Base-by-base conservation (phyloP, 2,329 filamentous ascomycete species). In the Thelonectria rubi region DNA sequence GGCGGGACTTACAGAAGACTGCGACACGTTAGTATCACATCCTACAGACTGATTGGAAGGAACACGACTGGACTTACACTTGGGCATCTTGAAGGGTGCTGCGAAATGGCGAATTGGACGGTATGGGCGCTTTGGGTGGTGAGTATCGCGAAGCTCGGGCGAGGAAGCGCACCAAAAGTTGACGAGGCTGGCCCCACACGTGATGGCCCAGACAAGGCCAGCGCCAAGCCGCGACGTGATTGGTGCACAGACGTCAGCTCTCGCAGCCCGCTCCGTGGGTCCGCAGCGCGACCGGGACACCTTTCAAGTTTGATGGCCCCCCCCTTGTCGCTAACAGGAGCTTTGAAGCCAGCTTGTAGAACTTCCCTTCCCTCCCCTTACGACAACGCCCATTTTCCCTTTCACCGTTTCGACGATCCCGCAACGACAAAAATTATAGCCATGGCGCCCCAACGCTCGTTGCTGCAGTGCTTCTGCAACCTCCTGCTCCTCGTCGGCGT, bases 41-140 rank as follows among this genome's bases (percentile, higher is more conserved):
- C 18, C 3, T 18, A 34, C 30, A 24, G 56, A 53, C 9, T 40
- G 9, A 14, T 32, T 39, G 63, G 64, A 47, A 51, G 46, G 24
- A 65, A 62, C 26, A 18, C 32, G 24, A 17, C 17, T 47, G 2
- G 7, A 85, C 90, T 86, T 86, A 94, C 93, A 95, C 86, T 94
- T 94, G 62, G 91, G 92, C 92, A 95, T 94, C 67, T 84, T 91
- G 83, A 17, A 54, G n/a, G 42, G 34, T 12, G 50, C 53, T 64
- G 54, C 55, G 65, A 62, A 64, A 63, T 58, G 45, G 62, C 55
- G 59, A 24, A 45, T 51, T 30, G 37, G 58, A 17, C 17, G 37
- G 54, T 20, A 57, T 70, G 50, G 60, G 45, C 37, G 58, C 49
- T 62, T 18, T 32, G 55, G 47, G 47, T 60, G 42, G 43, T 64